A percentile compares a stretch with the other conserved stretches of the same genome.
Evolutionary conservation across 2,329 filamentous ascomycete genomes (phyloP).

Genomic region (Atkinsonella hypoxylon): DNA sequence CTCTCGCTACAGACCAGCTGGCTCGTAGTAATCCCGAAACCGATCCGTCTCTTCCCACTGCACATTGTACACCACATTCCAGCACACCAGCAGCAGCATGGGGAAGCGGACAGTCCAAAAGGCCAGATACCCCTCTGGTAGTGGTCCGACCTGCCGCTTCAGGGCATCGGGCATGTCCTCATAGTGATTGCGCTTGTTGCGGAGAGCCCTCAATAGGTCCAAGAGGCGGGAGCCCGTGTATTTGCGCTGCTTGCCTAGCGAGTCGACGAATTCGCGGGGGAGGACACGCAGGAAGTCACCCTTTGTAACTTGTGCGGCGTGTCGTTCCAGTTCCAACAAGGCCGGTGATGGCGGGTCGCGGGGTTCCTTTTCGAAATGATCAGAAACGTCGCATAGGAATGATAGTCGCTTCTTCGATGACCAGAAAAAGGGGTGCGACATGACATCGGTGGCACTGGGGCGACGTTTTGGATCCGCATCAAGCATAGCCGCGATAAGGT

Average conservation of each 20-base stretch:
- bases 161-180: constrained; percentile 84
- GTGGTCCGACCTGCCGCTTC: constrained; percentile 54
- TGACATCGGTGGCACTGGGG: constrained; percentile 65
- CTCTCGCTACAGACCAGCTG: constrained; percentile 23
- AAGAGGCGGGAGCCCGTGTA: constrained; percentile 77
- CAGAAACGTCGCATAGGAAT: constrained; percentile 93
- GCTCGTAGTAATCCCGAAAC: constrained; percentile 61
- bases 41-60: constrained; percentile 50
- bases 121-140: constrained; percentile 69
- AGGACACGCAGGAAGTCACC: constrained; percentile 69
- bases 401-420: constrained; percentile 72
- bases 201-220: constrained; percentile 74
- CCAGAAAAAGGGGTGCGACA: constrained; percentile 98
- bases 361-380: constrained; percentile 89
- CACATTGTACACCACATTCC: constrained; percentile 58
- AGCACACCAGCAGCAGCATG: constrained; percentile 64
- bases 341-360: constrained; percentile 66
- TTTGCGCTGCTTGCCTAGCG: constrained; percentile 85
- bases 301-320: constrained; percentile 41
- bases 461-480: constrained; percentile 39
- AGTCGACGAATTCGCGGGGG: constrained; percentile 75
- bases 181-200: constrained; percentile 97
- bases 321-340: constrained; percentile 46
- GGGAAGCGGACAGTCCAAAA: constrained; percentile 81
- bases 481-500: constrained; percentile 76